These are phyloP conservation scores for Fusarium staphyleae DNA, from an alignment of 2,329 filamentous ascomycete genomes.

Conservation along the genomic window DNA sequence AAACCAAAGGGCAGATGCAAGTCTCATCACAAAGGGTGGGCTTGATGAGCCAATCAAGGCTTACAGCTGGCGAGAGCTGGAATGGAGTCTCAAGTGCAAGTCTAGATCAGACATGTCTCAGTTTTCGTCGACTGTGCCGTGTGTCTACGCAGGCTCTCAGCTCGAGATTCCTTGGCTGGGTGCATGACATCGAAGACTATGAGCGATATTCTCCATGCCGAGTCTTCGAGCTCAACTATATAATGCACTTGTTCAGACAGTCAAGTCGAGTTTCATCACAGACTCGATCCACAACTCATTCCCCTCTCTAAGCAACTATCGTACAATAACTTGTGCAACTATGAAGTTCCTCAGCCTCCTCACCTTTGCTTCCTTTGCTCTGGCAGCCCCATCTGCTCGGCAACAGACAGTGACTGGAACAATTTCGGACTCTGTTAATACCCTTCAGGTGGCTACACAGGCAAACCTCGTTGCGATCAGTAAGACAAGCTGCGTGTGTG, in stretches of 20 bases:
- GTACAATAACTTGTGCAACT: neutral
- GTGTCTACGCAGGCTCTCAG: neutral
- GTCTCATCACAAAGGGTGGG: neutral
- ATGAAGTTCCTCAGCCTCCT: slow-evolving; percentile 31
- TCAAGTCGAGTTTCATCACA: neutral
- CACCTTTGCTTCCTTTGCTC: slow-evolving; percentile 17
- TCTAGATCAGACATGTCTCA: neutral
- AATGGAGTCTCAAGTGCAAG: neutral
- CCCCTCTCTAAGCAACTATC: neutral
- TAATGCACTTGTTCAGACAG: neutral
- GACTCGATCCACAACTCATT: neutral
- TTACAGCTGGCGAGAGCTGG: neutral
- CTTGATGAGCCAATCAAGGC: neutral
- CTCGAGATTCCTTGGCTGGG: too few relatives aligned
- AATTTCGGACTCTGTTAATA: neutral
- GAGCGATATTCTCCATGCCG: too few relatives aligned
- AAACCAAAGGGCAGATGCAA: neutral
- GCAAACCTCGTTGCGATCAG: slow-evolving; percentile 2
- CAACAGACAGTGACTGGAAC: slow-evolving; percentile 16
- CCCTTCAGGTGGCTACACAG: neutral
- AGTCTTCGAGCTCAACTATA: slow-evolving; percentile 5
- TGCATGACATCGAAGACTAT: neutral
- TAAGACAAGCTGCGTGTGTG: neutral
- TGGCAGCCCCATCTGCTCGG: slow-evolving; percentile 14
- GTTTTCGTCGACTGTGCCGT: neutral